A percentile compares a stretch with the other conserved stretches of the same genome.
These are phyloP conservation scores for Pholiota microspora DNA, from an alignment of 768 basidiomycete species.

Conservation along the genomic window DNA sequence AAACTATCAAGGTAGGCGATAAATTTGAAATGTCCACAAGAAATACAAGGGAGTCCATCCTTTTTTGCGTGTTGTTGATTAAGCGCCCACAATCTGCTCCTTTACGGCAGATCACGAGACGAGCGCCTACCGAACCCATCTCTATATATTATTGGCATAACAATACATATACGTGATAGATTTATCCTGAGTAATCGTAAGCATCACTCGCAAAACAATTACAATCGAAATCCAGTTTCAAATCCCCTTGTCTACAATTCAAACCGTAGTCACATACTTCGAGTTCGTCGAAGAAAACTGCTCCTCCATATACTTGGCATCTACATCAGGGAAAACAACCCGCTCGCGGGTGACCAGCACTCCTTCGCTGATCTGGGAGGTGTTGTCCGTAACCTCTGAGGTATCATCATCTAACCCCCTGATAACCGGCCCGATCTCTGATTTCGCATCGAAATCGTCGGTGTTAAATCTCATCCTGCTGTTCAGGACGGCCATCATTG, in stretches of 20 bases:
- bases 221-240: background rate
- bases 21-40: too few species aligned
- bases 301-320: background rate
- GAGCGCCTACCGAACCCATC: too few species aligned
- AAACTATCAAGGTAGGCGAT: too few species aligned
- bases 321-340: background rate
- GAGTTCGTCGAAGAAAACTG: background rate
- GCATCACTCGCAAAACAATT: background rate
- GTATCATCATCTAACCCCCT: background rate
- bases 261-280: background rate
- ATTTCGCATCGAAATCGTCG: background rate
- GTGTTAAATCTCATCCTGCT: constrained; percentile 9
- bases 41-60: too few species aligned
- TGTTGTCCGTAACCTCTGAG: background rate
- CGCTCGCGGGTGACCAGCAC: background rate
- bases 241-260: background rate
- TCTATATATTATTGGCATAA: too few species aligned
- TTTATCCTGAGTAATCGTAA: background rate
- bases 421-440: background rate
- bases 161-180: too few species aligned
- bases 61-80: too few species aligned
- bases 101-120: too few species aligned
- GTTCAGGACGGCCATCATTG: constrained; percentile 21
- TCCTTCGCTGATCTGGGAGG: background rate
- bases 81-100: too few species aligned